Percentiles rank a stretch among this genome's conserved stretches.
Conservation (phyloP, 768 basidiomycete species). For the Leccinellum luteum region DNA sequence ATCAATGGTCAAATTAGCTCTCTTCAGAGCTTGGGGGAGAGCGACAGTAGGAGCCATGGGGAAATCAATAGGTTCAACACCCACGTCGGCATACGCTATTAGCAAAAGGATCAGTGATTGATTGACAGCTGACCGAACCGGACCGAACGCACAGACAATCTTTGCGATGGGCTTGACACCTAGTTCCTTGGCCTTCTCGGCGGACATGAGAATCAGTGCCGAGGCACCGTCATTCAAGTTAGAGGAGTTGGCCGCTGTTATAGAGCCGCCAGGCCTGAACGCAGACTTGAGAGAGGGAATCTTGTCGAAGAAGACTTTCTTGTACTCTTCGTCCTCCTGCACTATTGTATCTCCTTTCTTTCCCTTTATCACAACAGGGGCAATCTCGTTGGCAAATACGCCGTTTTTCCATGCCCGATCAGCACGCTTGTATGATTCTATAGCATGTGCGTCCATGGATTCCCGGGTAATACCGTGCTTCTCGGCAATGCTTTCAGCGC, state of each 20-base stretch:
- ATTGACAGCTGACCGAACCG: neutral
- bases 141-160: conserved; percentile 72
- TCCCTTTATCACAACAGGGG: conserved; percentile 85
- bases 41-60: conserved; percentile 92
- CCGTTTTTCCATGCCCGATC: conserved; percentile 88
- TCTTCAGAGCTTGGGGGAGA: conserved; percentile 82
- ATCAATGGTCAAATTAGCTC: conserved; percentile 74
- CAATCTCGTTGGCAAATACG: conserved; percentile 83
- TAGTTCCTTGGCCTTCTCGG: conserved; percentile 87
- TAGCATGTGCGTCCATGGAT: conserved; percentile 85
- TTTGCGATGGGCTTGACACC: conserved; percentile 92
- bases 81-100: conserved; percentile 93
- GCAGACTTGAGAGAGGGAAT: conserved; percentile 84
- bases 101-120: conserved; percentile 4
- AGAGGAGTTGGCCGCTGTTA: conserved; percentile 97
- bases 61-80: conserved; percentile 96
- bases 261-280: conserved; percentile 85
- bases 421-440: conserved; percentile 93
- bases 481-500: conserved; percentile 81
- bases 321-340: conserved; percentile 97
- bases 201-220: conserved; percentile 92
- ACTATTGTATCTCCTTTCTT: conserved; percentile 92
- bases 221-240: conserved; percentile 95
- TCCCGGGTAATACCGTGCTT: conserved; percentile 84
- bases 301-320: conserved; percentile 93